phyloP scores from a whole-genome alignment of 2,329 filamentous ascomycete species.

The Aspergillus sergii region DNA sequence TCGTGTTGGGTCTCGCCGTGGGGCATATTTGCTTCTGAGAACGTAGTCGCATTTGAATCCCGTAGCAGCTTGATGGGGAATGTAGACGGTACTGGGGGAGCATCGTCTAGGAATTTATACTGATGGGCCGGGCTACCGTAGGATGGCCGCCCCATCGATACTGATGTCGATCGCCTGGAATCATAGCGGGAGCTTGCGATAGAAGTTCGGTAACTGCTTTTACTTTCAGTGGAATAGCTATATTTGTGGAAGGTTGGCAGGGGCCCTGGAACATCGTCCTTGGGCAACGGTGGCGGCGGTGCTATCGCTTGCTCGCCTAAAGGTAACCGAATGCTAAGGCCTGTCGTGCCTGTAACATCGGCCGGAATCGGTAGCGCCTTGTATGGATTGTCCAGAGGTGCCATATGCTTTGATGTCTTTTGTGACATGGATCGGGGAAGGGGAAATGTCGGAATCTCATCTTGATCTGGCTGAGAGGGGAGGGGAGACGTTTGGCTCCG shows the following conservation, averaged over 20 bases:
- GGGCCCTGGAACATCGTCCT: conserved; percentile 8
- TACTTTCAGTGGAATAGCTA: conserved; percentile 35
- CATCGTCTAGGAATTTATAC: conserved; percentile 34
- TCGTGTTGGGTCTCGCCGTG: conserved; percentile 24
- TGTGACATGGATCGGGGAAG: conserved; percentile 37
- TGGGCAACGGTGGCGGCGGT: conserved; percentile 19
- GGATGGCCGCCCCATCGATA: conserved; percentile 35
- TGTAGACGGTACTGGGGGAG: conserved; percentile 34
- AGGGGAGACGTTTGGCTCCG: conserved; percentile 45
- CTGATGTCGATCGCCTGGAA: conserved; percentile 34
- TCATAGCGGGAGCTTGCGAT: conserved; percentile 43
- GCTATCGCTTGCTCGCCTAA: conserved; percentile 16
- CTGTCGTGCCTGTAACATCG: conserved; percentile 4
- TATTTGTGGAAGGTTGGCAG: conserved; percentile 21
- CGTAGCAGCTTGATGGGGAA: conserved; percentile 23
- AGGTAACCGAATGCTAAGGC: conserved; percentile 13
- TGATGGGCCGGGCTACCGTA: conserved; percentile 33
- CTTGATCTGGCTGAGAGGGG: conserved; percentile 46
- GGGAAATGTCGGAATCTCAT: conserved; percentile 58
- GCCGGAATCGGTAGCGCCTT: conserved; percentile 25
- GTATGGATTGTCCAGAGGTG: conserved; percentile 21
- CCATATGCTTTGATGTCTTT: conserved; percentile 25
- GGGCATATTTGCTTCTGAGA: conserved; percentile 28
- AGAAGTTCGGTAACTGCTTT: conserved; percentile 45
- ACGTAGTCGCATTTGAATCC: conserved; percentile 16